phyloP scores from a whole-genome alignment of 2,329 filamentous ascomycete species.

The Penicillium hordei region DNA sequence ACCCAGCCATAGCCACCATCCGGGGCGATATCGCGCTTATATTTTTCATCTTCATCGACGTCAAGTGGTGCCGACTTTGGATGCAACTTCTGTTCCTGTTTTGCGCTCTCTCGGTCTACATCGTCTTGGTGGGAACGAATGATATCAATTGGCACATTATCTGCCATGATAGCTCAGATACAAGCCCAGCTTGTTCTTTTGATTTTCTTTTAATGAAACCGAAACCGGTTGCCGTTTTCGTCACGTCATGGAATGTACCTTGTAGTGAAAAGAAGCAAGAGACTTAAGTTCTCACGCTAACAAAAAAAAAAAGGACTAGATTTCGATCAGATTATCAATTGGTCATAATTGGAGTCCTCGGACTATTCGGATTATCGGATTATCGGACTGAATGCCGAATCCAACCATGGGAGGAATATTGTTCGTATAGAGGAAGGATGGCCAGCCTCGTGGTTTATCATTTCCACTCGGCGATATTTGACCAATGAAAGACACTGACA shows the following conservation, averaged over 20 bases:
- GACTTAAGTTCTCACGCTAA: not conserved
- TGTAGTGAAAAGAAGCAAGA: not conserved
- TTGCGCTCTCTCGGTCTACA: conserved; percentile 8
- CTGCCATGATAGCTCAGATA: conserved; percentile 26
- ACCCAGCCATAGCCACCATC: conserved; percentile 65
- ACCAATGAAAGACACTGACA: conserved; percentile 15
- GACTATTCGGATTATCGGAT: not conserved
- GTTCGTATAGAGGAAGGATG: conserved; percentile 4
- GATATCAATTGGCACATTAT: conserved; percentile 34
- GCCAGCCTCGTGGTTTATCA: conserved; percentile 2
- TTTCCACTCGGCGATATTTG: conserved; percentile 9
- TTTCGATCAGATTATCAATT: not conserved
- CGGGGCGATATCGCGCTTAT: conserved; percentile 39
- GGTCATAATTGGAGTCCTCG: conserved; percentile 1
- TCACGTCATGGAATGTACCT: conserved; percentile 9
- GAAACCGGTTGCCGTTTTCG: conserved; percentile 14
- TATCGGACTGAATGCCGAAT: conserved; percentile 19
- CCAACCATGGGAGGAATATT: not conserved
- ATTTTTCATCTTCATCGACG: conserved; percentile 32
- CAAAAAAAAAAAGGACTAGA: conserved; percentile 1
- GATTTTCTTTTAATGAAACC: not conserved
- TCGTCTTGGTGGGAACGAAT: conserved; percentile 25
- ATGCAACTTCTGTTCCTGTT: conserved; percentile 12
- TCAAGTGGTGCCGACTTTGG: conserved; percentile 2
- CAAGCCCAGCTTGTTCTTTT: not conserved